These are phyloP conservation scores for Geotrichum candidum DNA, from an alignment of 1,139 yeast genomes.

Conservation along the genomic window DNA sequence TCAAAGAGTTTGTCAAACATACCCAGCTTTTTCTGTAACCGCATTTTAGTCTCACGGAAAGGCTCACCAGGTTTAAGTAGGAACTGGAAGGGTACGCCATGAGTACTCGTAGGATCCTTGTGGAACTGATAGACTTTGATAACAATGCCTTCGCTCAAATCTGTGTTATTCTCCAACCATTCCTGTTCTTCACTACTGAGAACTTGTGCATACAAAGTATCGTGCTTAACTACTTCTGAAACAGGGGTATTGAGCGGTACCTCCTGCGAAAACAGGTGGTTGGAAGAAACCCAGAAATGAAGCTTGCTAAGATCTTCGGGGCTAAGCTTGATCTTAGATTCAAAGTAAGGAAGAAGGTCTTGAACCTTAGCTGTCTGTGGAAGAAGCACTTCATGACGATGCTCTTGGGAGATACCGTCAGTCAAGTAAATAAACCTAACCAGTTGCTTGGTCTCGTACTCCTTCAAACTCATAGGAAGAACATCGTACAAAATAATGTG, in stretches of 20 bases:
- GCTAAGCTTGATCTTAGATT: slow-evolving; percentile 49
- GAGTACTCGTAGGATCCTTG: slow-evolving; percentile 62
- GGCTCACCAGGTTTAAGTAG: slow-evolving; percentile 51
- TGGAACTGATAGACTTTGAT: slow-evolving; percentile 66
- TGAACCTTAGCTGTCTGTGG: slow-evolving; percentile 53
- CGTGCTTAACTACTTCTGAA: slow-evolving; percentile 25
- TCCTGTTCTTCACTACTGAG: slow-evolving; percentile 34
- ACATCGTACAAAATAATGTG: slow-evolving; percentile 53
- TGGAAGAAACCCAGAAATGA: slow-evolving; percentile 51
- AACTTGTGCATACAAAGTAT: slow-evolving; percentile 33
- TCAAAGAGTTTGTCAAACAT: slow-evolving; percentile 74
- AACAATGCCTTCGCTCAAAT: slow-evolving; percentile 27
- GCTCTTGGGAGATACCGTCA: slow-evolving; percentile 42
- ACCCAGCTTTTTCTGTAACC: slow-evolving; percentile 66
- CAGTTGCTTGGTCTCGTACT: slow-evolving; percentile 68
- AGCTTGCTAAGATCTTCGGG: slow-evolving; percentile 47
- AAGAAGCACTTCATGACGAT: slow-evolving; percentile 62
- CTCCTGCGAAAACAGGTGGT: slow-evolving; percentile 18
- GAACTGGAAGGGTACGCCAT: slow-evolving; percentile 86
- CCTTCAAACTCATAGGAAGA: slow-evolving; percentile 64
- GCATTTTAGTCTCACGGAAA: slow-evolving; percentile 55
- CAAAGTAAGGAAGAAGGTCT: slow-evolving; percentile 53
- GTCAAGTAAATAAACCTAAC: slow-evolving; percentile 41
- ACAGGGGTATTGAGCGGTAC: slow-evolving; percentile 14
- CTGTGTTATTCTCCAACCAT: slow-evolving; percentile 22